Conservation (phyloP, 495 filamentous ascomycete genomes). For the Rusavskia elegans region DNA sequence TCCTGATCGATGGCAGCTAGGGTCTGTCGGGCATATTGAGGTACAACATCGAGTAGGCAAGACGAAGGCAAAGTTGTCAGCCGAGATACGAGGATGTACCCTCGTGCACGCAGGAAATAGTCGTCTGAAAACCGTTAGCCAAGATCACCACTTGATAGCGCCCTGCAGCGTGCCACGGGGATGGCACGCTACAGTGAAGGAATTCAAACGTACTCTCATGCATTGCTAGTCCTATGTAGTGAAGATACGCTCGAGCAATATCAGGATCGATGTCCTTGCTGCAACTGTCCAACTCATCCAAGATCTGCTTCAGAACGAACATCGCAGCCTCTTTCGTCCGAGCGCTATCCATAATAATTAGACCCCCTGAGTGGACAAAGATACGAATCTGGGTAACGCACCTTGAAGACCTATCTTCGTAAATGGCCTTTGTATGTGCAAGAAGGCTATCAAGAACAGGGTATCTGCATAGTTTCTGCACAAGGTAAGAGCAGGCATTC, state of each 20-base stretch:
- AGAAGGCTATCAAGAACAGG: constrained; percentile 59
- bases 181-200: background rate
- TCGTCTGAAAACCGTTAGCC: constrained; percentile 19
- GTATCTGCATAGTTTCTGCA: constrained; percentile 91
- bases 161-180: background rate
- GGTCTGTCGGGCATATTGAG: constrained; percentile 55
- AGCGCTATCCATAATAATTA: constrained; percentile 1
- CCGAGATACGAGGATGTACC: constrained; percentile 66
- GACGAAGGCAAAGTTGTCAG: constrained; percentile 44
- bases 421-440: constrained; percentile 53
- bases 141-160: background rate
- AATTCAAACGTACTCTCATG: constrained; percentile 32
- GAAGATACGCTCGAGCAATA: constrained; percentile 52
- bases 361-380: background rate
- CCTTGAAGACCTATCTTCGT: constrained; percentile 31
- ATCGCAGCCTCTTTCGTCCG: constrained; percentile 57
- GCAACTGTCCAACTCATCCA: constrained; percentile 67
- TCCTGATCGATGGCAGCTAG: constrained; percentile 61
- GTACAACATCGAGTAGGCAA: constrained; percentile 33
- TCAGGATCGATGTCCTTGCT: constrained; percentile 47
- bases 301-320: constrained; percentile 63
- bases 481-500: constrained; percentile 76
- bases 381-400: constrained; percentile 23
- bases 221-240: constrained; percentile 65
- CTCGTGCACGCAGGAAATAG: constrained; percentile 64